phyloP scores from a whole-genome alignment of 2,329 filamentous ascomycete species.

The Helotiales sp. region DNA sequence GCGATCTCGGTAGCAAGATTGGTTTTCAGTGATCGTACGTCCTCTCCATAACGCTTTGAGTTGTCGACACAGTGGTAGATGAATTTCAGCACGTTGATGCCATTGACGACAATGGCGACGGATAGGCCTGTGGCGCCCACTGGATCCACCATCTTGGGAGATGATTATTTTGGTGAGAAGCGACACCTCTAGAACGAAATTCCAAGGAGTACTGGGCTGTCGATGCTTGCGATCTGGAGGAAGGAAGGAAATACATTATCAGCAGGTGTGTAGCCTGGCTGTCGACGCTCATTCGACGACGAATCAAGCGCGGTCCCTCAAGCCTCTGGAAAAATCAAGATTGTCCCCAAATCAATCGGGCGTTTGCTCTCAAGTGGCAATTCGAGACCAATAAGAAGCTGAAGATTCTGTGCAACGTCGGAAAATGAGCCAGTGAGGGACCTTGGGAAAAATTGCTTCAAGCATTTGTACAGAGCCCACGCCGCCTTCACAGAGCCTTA shows the following conservation, averaged over 20 bases:
- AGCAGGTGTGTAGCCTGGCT: not conserved
- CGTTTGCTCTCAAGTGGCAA: not conserved
- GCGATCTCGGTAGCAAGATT: not conserved
- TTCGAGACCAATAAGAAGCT: not conserved
- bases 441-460: not conserved
- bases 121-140: not conserved
- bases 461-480: not conserved
- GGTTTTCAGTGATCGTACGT: not conserved
- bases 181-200: not conserved
- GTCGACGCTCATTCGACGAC: not conserved
- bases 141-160: not conserved
- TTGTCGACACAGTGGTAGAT: not conserved
- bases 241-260: not conserved
- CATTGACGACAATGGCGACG: not conserved
- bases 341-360: not conserved
- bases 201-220: not conserved
- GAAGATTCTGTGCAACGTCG: not conserved
- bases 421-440: not conserved
- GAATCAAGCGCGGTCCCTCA: not conserved
- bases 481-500: not conserved
- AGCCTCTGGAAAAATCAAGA: not conserved
- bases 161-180: not conserved
- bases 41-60: not conserved
- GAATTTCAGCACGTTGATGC: not conserved
- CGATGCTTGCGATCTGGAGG: not conserved